These are phyloP conservation scores for Colletotrichum echinochloae DNA, from an alignment of 2,329 filamentous ascomycete genomes.

Conservation along the genomic window DNA sequence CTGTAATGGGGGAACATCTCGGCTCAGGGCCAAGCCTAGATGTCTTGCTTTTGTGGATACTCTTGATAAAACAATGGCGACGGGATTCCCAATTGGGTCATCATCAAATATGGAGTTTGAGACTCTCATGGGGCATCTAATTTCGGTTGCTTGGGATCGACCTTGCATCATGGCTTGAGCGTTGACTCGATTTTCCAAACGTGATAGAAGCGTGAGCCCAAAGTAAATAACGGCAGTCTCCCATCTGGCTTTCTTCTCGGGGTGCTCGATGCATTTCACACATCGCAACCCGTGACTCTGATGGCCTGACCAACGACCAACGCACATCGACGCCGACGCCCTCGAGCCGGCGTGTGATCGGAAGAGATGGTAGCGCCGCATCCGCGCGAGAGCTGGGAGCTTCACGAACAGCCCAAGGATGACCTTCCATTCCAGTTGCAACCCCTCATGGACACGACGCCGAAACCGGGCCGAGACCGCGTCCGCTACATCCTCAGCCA, in stretches of 20 bases:
- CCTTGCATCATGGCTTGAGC: conserved; percentile 9
- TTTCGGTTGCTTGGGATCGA: conserved; percentile 28
- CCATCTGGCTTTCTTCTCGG: not conserved
- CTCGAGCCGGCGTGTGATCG: not conserved
- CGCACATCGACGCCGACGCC: not conserved
- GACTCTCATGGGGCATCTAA: conserved; percentile 12
- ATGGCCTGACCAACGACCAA: not conserved
- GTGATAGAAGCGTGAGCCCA: not conserved
- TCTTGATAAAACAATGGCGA: not conserved
- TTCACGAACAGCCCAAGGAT: conserved; percentile 13
- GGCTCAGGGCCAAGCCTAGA: conserved; percentile 11
- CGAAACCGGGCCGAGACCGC: not conserved
- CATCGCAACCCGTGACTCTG: not conserved
- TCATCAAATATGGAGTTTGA: conserved; percentile 6
- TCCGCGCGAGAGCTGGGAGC: conserved; percentile 23
- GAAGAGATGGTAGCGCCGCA: conserved; percentile 7
- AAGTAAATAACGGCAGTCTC: not conserved
- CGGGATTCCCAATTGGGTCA: not conserved
- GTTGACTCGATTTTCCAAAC: not conserved
- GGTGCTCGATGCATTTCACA: not conserved
- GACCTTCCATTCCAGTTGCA: not conserved
- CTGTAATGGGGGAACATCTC: not conserved
- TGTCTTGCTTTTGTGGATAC: conserved; percentile 4
- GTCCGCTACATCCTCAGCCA: conserved; percentile 24
- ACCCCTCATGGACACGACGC: not conserved